A percentile compares a stretch with the other conserved stretches of the same genome.
phyloP scores from a whole-genome alignment of 2,329 filamentous ascomycete species.

The Aspergillus sp. region DNA sequence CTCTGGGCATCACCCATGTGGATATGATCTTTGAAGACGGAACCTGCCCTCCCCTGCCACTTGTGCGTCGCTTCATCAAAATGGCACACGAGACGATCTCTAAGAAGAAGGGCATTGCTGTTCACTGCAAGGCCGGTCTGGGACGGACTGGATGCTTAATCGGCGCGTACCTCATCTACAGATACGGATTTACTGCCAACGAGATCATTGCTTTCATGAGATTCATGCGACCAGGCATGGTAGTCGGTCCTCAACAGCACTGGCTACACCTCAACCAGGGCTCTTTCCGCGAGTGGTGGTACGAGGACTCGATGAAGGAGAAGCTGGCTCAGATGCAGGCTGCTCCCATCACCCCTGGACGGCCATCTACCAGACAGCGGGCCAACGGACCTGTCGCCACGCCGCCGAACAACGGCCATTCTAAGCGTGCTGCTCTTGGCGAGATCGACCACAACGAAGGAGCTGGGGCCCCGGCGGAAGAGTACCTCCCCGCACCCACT shows the following conservation, averaged over 20 bases:
- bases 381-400: constrained; percentile 74
- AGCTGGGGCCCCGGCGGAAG: constrained; percentile 58
- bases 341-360: constrained; percentile 56
- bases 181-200: constrained; percentile 95
- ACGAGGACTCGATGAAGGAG: constrained; percentile 75
- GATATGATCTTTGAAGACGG: constrained; percentile 99
- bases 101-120: constrained; percentile 88
- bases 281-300: constrained; percentile 98
- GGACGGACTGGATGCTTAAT: constrained; percentile 95
- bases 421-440: constrained; percentile 81
- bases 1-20: constrained; percentile 88
- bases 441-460: constrained; percentile 84
- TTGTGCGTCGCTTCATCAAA: constrained; percentile 94
- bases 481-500: constrained; percentile 91
- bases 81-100: constrained; percentile 94
- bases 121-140: constrained; percentile 97
- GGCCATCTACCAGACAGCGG: constrained; percentile 60
- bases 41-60: constrained; percentile 83
- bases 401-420: constrained; percentile 75
- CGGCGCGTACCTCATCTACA: constrained; percentile 95
- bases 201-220: constrained; percentile 98
- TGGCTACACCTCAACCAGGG: constrained; percentile 98
- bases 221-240: constrained; percentile 99
- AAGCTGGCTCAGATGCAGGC: constrained; percentile 70
- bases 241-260: constrained; percentile 96